Conservation (phyloP, 2,329 filamentous ascomycete genomes). For the Fusarium nelsonii region DNA sequence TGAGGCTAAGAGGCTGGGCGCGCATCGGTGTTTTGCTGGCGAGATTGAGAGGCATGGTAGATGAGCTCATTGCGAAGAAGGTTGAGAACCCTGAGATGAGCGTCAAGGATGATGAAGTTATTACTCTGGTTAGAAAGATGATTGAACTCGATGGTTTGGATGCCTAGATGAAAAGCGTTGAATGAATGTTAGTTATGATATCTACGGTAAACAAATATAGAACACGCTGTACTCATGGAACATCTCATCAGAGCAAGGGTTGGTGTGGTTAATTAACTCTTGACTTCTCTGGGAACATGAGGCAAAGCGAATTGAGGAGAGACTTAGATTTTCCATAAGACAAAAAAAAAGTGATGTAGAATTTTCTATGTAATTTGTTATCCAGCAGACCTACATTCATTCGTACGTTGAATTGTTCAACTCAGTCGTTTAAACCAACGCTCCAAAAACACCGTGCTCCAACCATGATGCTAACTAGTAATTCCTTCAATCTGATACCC, state of each 20-base stretch:
- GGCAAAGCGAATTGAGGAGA: neutral
- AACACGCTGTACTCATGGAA: neutral
- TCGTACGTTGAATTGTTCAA: slow-evolving; percentile 30
- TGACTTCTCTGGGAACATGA: too few species aligned
- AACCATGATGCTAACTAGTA: slow-evolving; percentile 34
- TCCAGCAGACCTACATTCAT: slow-evolving; percentile 31
- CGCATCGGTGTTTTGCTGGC: slow-evolving; percentile 91
- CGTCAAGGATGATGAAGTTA: slow-evolving; percentile 72
- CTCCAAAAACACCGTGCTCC: slow-evolving; percentile 51
- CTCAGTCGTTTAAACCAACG: slow-evolving; percentile 35
- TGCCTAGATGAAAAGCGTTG: slow-evolving; percentile 55
- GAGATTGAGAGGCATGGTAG: slow-evolving; percentile 85
- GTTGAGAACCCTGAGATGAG: slow-evolving; percentile 79
- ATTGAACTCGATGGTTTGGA: slow-evolving; percentile 93
- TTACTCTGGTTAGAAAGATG: slow-evolving; percentile 81
- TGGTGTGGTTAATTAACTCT: too few species aligned
- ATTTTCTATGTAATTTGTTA: slow-evolving; percentile 25
- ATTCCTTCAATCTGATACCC: slow-evolving; percentile 6
- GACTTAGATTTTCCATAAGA: neutral
- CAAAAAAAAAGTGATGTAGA: neutral
- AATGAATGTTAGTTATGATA: neutral
- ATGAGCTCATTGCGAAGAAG: slow-evolving; percentile 83
- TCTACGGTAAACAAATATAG: neutral
- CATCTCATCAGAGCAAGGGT: neutral
- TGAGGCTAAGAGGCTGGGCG: slow-evolving; percentile 89